A percentile compares a stretch with the other conserved stretches of the same genome.
These are phyloP conservation scores for Domatiomyces catenatus DNA, from an alignment of 2,329 filamentous ascomycete species.

Conservation along the genomic window DNA sequence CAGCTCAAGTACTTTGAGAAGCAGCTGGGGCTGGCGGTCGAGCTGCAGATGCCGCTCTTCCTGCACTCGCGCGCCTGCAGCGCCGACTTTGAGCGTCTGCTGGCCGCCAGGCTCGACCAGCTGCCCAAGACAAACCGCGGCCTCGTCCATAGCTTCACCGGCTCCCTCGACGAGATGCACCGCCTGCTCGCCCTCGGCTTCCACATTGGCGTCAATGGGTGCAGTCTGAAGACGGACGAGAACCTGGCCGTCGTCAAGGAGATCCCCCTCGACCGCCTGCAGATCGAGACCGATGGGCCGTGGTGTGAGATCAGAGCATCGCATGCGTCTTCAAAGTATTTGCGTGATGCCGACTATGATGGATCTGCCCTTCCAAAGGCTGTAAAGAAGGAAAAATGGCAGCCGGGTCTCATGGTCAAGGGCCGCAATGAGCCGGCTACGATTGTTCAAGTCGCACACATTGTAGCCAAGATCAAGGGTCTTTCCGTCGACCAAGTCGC, in stretches of 20 bases:
- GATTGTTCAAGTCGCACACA: constrained; percentile 74
- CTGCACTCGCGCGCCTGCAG: constrained; percentile 82
- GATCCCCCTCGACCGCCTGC: constrained; percentile 63
- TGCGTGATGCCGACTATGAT: constrained; percentile 42
- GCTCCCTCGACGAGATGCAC: constrained; percentile 68
- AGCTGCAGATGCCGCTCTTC: constrained; percentile 72
- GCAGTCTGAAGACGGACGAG: constrained; percentile 84
- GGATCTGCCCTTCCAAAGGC: constrained; percentile 45
- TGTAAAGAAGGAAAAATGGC: constrained; percentile 94
- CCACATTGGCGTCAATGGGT: constrained; percentile 91
- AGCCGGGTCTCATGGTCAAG: constrained; percentile 76
- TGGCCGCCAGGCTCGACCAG: constrained; percentile 47
- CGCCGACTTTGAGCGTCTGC: constrained; percentile 60
- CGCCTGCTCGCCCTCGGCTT: constrained; percentile 66
- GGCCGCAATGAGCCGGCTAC: constrained; percentile 84
- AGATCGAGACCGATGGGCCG: constrained; percentile 93
- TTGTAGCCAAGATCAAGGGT: constrained; percentile 74
- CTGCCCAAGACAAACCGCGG: constrained; percentile 55
- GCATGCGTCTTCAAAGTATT: constrained; percentile 67
- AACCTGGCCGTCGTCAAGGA: constrained; percentile 73
- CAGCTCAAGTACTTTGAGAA: constrained; percentile 74
- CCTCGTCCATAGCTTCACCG: constrained; percentile 91
- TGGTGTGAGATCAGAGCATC: constrained; percentile 89
- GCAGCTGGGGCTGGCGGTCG: constrained; percentile 64
- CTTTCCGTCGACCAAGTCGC: constrained; percentile 66